These are phyloP conservation scores for Zymoseptoria brevis DNA, from an alignment of 2,329 filamentous ascomycete species.

Conservation along the genomic window DNA sequence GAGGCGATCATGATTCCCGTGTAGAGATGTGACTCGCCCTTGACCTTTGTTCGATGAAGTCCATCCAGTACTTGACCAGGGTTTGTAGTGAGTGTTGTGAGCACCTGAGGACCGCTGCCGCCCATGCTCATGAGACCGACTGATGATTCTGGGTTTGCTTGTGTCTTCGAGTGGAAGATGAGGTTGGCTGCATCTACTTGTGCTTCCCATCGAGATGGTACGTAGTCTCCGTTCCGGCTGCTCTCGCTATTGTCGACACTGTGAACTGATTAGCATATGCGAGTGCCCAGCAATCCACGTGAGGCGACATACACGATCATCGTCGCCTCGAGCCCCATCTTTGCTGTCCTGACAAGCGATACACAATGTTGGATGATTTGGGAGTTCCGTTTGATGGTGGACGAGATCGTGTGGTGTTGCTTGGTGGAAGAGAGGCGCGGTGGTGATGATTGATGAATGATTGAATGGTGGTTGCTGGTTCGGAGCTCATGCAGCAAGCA, in stretches of 20 bases:
- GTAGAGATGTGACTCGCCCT: constrained; percentile 77
- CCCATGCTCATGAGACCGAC: constrained; percentile 99
- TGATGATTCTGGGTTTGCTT: constrained; percentile 91
- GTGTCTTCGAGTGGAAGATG: constrained; percentile 91
- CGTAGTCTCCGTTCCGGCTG: constrained; percentile 90
- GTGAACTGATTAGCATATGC: constrained; percentile 18
- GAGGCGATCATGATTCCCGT: constrained; percentile 92
- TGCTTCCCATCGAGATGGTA: constrained; percentile 88
- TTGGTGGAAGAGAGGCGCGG: not conserved
- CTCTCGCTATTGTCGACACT: constrained; percentile 97
- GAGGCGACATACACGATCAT: constrained; percentile 67
- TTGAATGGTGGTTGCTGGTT: not conserved
- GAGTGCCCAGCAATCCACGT: constrained; percentile 4
- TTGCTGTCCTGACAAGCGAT: constrained; percentile 40
- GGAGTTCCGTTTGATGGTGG: not conserved
- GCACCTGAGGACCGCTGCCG: constrained; percentile 81
- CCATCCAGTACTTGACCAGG: constrained; percentile 92
- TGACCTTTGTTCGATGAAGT: constrained; percentile 88
- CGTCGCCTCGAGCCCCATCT: constrained; percentile 96
- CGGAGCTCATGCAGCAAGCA: not conserved
- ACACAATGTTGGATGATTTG: not conserved
- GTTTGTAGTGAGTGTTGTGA: constrained; percentile 92
- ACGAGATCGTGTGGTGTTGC: not conserved
- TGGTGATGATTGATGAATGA: not conserved
- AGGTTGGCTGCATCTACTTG: constrained; percentile 92